Percentiles rank a stretch among this genome's conserved stretches.
These are phyloP conservation scores for Malus hybrid DNA, from an alignment of 331 rosid genomes.

Conservation along the genomic window DNA sequence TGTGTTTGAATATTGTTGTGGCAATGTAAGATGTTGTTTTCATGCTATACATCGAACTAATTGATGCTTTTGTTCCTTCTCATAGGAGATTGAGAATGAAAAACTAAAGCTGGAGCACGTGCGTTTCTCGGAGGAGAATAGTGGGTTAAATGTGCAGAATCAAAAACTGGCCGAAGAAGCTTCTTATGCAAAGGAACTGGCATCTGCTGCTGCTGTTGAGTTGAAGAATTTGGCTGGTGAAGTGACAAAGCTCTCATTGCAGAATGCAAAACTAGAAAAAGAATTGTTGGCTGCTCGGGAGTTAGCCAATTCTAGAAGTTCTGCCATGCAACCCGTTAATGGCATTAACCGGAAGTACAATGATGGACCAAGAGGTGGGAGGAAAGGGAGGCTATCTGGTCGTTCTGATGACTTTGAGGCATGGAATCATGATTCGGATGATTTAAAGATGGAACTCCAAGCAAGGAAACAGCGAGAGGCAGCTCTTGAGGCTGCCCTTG, in stretches of 20 bases:
- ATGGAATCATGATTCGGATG: slow-evolving; percentile 76
- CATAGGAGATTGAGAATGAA: slow-evolving; percentile 89
- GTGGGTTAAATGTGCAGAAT: slow-evolving; percentile 90
- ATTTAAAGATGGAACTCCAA: slow-evolving; percentile 79
- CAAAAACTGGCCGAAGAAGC: slow-evolving; percentile 98
- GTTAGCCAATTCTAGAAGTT: slow-evolving; percentile 49
- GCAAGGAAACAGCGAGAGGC: slow-evolving; percentile 97
- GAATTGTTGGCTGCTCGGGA: slow-evolving; percentile 76
- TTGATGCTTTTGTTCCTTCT: slow-evolving; percentile 9
- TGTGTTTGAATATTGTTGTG: not conserved
- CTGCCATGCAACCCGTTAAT: slow-evolving; percentile 40
- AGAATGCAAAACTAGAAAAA: slow-evolving; percentile 78
- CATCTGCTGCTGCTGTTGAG: slow-evolving; percentile 99
- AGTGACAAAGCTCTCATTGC: slow-evolving; percentile 90
- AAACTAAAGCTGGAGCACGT: slow-evolving; percentile 80
- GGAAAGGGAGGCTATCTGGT: slow-evolving; percentile 71
- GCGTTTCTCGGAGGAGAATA: slow-evolving; percentile 82
- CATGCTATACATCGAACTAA: not conserved
- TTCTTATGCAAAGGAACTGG: slow-evolving; percentile 93
- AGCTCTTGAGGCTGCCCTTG: slow-evolving; percentile 81
- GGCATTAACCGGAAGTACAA: slow-evolving; percentile 62
- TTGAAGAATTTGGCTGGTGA: slow-evolving; percentile 96
- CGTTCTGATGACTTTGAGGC: slow-evolving; percentile 67
- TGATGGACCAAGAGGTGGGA: slow-evolving; percentile 62
- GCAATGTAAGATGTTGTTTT: not conserved